These are phyloP conservation scores for Uncinocarpus reesii DNA, from an alignment of 2,329 filamentous ascomycete genomes.

Conservation along the genomic window DNA sequence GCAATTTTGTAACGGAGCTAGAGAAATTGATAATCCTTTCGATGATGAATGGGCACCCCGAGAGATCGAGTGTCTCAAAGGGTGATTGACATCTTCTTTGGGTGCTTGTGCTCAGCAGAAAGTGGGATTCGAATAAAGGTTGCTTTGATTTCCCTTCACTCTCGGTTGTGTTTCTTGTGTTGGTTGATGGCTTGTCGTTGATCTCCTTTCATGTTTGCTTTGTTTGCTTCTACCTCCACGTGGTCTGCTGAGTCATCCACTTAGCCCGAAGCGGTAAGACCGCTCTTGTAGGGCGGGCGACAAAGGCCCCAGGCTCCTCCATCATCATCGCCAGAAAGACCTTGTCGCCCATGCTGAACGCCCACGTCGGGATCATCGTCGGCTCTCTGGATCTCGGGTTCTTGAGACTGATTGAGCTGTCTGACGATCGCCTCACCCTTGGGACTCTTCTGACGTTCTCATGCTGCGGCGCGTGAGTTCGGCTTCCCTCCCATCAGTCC, in stretches of 20 bases:
- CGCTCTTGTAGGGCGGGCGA: slow-evolving; percentile 9
- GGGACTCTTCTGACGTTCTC: slow-evolving; percentile 4
- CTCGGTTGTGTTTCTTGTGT: too few relatives aligned
- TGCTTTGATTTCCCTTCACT: too few relatives aligned
- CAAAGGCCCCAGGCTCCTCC: neutral
- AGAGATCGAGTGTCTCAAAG: too few relatives aligned
- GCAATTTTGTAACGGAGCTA: slow-evolving; percentile 1
- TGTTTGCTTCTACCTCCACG: neutral
- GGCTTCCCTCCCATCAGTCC: slow-evolving; percentile 7
- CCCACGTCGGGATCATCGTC: slow-evolving; percentile 12
- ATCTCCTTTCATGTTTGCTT: neutral
- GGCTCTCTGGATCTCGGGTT: slow-evolving; percentile 3
- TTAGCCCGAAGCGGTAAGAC: neutral
- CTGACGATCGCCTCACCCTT: slow-evolving; percentile 2
- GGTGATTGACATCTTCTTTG: too few relatives aligned
- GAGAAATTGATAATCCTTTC: slow-evolving; percentile 3
- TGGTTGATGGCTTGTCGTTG: neutral
- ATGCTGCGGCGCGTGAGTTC: slow-evolving; percentile 10
- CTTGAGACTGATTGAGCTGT: neutral
- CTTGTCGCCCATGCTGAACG: neutral
- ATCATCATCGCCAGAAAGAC: neutral
- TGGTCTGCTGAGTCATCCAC: slow-evolving; percentile 5
- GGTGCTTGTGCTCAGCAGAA: too few relatives aligned
- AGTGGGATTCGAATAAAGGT: too few relatives aligned
- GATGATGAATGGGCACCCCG: too few relatives aligned